Percentiles rank a stretch among this genome's conserved stretches.
Evolutionary conservation across 371 early-diverging fungal genomes (phyloP).

Genomic region (Rhizopus delemar): DNA sequence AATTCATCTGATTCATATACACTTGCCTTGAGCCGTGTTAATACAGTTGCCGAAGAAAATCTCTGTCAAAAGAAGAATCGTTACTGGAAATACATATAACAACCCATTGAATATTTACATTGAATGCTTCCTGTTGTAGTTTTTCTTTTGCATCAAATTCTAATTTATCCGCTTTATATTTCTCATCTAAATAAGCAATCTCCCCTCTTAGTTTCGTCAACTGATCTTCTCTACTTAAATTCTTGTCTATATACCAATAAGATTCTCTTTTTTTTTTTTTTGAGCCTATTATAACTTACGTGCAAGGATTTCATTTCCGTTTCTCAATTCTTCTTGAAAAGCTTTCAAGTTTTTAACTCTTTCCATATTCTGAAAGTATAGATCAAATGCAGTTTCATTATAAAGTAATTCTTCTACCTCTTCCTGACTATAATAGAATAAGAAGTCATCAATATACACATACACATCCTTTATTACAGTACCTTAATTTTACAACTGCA

Average conservation of each 20-base stretch:
- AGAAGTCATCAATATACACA: neutral
- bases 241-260: constrained; percentile 43
- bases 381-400: constrained; percentile 56
- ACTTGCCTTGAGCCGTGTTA: constrained; percentile 56
- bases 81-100: neutral
- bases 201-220: constrained; percentile 42
- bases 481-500: constrained; percentile 24
- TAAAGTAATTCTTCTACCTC: constrained; percentile 54
- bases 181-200: constrained; percentile 40
- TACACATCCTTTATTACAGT: neutral
- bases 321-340: constrained; percentile 55
- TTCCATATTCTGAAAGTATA: constrained; percentile 57
- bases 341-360: constrained; percentile 54
- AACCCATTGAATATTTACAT: constrained; percentile 34
- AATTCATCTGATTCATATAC: constrained; percentile 64
- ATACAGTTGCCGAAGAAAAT: constrained; percentile 59
- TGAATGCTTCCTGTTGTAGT: constrained; percentile 59
- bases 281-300: constrained; percentile 39
- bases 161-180: constrained; percentile 35
- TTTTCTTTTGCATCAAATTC: constrained; percentile 54
- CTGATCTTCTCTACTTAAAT: constrained; percentile 49
- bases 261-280: neutral
- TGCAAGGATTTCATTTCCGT: constrained; percentile 59
- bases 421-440: constrained; percentile 29
- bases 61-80: constrained; percentile 33